Conservation (phyloP, 2,329 filamentous ascomycete genomes). For the Pleomassaria siparia region DNA sequence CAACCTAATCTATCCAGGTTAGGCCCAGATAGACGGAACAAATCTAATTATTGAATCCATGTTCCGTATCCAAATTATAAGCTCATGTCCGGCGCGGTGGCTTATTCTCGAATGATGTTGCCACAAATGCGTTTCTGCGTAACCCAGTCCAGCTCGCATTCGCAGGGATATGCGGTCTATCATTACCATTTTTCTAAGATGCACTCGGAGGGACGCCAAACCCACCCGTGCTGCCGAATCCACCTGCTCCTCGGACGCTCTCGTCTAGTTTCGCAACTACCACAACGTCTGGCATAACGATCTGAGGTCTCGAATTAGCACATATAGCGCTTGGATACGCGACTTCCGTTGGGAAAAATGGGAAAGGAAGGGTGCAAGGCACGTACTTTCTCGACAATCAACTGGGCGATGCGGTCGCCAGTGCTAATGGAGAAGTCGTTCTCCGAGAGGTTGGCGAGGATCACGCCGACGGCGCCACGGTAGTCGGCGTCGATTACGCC, state of each 20-base stretch:
- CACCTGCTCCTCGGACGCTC: slow-evolving; percentile 86
- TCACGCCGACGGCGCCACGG: slow-evolving; percentile 87
- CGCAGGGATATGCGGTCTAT: too few species aligned
- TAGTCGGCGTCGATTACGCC: slow-evolving; percentile 99
- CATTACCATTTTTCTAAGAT: too few species aligned
- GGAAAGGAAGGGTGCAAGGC: not conserved
- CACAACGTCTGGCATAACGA: slow-evolving; percentile 88
- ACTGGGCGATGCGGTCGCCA: slow-evolving; percentile 89
- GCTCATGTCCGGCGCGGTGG: too few species aligned
- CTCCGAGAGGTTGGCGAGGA: slow-evolving; percentile 91
- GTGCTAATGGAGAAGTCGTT: slow-evolving; percentile 77
- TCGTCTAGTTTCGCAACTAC: slow-evolving; percentile 87
- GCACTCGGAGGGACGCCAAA: slow-evolving; percentile 29
- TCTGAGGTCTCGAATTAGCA: slow-evolving; percentile 50
- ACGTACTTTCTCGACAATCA: slow-evolving; percentile 79
- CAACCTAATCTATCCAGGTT: too few species aligned
- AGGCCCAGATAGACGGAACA: too few species aligned
- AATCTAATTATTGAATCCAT: too few species aligned
- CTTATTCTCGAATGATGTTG: too few species aligned
- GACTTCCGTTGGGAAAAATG: not conserved
- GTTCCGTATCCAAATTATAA: too few species aligned
- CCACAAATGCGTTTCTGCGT: too few species aligned
- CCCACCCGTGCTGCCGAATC: slow-evolving; percentile 44
- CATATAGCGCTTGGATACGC: not conserved
- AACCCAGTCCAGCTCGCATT: too few species aligned